phyloP scores from a whole-genome alignment of 2,329 filamentous ascomycete genomes.

The Helotiales sp. region DNA sequence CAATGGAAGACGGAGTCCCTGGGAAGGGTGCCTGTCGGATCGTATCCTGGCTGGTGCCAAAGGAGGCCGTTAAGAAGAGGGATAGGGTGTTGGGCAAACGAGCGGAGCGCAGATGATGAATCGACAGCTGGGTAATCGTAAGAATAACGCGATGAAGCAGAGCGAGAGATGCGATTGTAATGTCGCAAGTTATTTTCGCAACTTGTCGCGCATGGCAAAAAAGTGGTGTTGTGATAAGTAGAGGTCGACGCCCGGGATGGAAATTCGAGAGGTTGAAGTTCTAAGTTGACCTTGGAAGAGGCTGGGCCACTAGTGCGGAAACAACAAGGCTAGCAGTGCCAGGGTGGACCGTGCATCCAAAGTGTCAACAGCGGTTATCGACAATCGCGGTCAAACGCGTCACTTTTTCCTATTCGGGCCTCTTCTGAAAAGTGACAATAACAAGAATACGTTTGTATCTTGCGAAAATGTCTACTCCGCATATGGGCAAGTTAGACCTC shows the following conservation, averaged over 20 bases:
- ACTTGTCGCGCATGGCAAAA: neutral
- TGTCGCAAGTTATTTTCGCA: neutral
- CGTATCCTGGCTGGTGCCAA: neutral
- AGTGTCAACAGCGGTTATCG: neutral
- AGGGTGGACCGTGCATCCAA: neutral
- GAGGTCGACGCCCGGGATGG: neutral
- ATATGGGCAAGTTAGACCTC: slow-evolving; percentile 56
- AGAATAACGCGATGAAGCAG: slow-evolving; percentile 4
- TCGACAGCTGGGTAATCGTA: slow-evolving; percentile 2
- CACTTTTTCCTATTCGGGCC: slow-evolving; percentile 20
- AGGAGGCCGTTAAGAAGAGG: neutral
- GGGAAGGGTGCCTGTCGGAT: neutral
- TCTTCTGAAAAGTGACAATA: slow-evolving; percentile 3
- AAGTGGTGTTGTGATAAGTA: slow-evolving; percentile 1
- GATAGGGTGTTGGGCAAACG: slow-evolving; percentile 6
- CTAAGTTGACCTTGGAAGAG: slow-evolving; percentile 20
- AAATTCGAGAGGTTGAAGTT: slow-evolving; percentile 30
- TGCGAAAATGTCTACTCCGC: slow-evolving; percentile 47
- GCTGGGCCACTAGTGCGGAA: slow-evolving; percentile 16
- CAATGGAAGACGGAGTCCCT: neutral
- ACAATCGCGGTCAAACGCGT: slow-evolving; percentile 32
- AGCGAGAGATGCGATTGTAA: slow-evolving; percentile 10
- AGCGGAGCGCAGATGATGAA: neutral
- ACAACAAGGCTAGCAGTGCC: neutral
- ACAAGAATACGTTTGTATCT: slow-evolving; percentile 5